phyloP scores from a whole-genome alignment of 179 eudicot genomes.

The Beta lomatogona region DNA sequence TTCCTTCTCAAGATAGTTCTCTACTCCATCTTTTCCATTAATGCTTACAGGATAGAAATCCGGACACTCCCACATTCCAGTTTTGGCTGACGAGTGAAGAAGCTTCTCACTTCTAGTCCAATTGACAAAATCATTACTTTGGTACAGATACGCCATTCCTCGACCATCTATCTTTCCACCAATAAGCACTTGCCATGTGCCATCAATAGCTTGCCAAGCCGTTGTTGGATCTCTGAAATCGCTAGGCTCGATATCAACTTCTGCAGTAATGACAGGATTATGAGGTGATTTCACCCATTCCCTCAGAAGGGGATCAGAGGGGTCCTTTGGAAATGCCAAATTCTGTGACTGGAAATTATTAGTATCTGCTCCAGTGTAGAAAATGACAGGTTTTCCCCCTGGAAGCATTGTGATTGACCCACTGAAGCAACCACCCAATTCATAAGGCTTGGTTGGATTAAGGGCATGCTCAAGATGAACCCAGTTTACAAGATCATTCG shows the following conservation, averaged over 20 bases:
- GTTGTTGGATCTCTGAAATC: slow-evolving; percentile 60
- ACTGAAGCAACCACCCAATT: slow-evolving; percentile 42
- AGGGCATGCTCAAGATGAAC: slow-evolving; percentile 41
- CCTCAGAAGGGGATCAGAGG: slow-evolving; percentile 40
- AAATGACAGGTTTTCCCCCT: slow-evolving; percentile 34
- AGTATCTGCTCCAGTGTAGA: slow-evolving; percentile 42
- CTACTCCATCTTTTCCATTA: slow-evolving; percentile 35
- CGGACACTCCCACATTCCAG: slow-evolving; percentile 76
- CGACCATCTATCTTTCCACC: slow-evolving; percentile 53
- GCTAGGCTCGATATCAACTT: slow-evolving; percentile 32
- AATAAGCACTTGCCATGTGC: slow-evolving; percentile 49
- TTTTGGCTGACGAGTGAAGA: slow-evolving; percentile 48
- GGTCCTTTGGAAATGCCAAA: slow-evolving; percentile 44
- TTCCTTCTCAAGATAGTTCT: slow-evolving; percentile 32
- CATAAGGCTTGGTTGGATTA: slow-evolving; percentile 37
- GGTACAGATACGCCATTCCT: slow-evolving; percentile 47
- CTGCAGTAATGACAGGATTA: slow-evolving; percentile 41
- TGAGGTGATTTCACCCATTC: slow-evolving; percentile 40
- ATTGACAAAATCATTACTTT: slow-evolving; percentile 45
- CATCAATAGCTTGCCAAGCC: slow-evolving; percentile 50
- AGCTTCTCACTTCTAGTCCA: slow-evolving; percentile 48
- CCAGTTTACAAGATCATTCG: slow-evolving; percentile 56
- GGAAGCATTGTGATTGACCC: slow-evolving; percentile 53
- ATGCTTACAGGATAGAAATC: slow-evolving; percentile 60
- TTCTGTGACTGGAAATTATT: slow-evolving; percentile 44